Base-by-base conservation (phyloP, 1,139 yeast genomes). In the Debaryomyces subglobosus region DNA sequence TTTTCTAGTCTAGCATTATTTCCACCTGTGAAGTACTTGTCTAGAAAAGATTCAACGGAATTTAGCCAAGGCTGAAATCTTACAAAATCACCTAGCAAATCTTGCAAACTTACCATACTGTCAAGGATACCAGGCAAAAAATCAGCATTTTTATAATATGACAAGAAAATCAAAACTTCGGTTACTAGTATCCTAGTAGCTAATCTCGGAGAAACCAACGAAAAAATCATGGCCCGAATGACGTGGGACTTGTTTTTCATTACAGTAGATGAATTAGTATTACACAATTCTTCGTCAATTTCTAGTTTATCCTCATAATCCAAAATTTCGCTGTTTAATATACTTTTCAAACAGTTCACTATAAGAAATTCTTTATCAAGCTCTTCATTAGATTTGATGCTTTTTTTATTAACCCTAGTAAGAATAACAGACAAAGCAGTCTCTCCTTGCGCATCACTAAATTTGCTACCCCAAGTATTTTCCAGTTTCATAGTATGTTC, bases 341-440 rank as follows among this genome's bases (percentile, higher is more conserved):
- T 67, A 47, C 63, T 63, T 49, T 67, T 71, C 44, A 76, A 63
- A 50, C 79, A 75, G 52, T 64, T 65, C 10, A 76, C 71, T 25
- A 76, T 73, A 15, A 62, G 54, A 47, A 56, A 71, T 52, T 76
- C 81, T 49, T 63, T 67, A 46, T 75, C 79, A 38, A 75, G 72
- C 50, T 75, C 79, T 32, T 74, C 78, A 51, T 76, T 74, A 38
- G 72, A 70, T 55, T 76, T 76, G 49, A 75, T 74, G 53, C 77
- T 72, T 53, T 74, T 73, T 51, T 67, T 72, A 53, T 72, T 74
- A 34, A 74, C 65, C 42, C 77, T 59, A 1, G 73, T 60, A 33
- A 76, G 66, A 12, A 72, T 65, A 5, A 73, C 78, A 0, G 77
- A 66, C 20, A 76, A 61, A 0, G 80, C 80, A 10, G 77, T 67